phyloP scores from a whole-genome alignment of 306 rosid genomes.

The Gastrolobium villosum region DNA sequence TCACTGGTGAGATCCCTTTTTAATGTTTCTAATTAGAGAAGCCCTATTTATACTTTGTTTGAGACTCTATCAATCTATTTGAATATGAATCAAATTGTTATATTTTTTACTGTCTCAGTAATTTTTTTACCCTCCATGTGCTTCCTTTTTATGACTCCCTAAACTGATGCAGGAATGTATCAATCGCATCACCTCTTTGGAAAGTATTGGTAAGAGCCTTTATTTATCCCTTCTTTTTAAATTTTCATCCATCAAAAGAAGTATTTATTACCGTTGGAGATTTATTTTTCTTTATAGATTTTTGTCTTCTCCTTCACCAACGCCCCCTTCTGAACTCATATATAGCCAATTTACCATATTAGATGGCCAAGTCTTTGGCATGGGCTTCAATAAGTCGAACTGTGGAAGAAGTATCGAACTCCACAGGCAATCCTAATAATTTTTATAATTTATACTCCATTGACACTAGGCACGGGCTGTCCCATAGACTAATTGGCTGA shows the following conservation, averaged over 20 bases:
- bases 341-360: conserved; percentile 17
- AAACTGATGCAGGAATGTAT: conserved; percentile 83
- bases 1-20: conserved; percentile 9
- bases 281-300: conserved; percentile 1
- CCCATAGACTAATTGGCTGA: conserved; percentile 10
- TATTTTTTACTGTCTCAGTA: conserved; percentile 25
- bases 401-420: conserved; percentile 23
- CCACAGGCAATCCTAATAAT: neutral
- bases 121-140: neutral
- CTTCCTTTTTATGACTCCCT: conserved; percentile 37
- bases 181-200: conserved; percentile 87
- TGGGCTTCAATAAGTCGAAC: conserved; percentile 20
- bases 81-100: conserved; percentile 12
- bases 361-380: conserved; percentile 34
- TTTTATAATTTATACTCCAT: neutral
- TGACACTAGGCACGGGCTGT: neutral
- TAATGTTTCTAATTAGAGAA: neutral
- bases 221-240: conserved; percentile 23
- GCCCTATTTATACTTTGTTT: conserved; percentile 15
- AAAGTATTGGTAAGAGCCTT: conserved; percentile 74
- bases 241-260: conserved; percentile 16
- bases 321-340: neutral
- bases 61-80: conserved; percentile 7
- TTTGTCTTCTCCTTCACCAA: conserved; percentile 23
- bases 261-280: neutral